These are phyloP conservation scores for Carpinus viminea DNA, from an alignment of 306 rosid species.

Conservation along the genomic window DNA sequence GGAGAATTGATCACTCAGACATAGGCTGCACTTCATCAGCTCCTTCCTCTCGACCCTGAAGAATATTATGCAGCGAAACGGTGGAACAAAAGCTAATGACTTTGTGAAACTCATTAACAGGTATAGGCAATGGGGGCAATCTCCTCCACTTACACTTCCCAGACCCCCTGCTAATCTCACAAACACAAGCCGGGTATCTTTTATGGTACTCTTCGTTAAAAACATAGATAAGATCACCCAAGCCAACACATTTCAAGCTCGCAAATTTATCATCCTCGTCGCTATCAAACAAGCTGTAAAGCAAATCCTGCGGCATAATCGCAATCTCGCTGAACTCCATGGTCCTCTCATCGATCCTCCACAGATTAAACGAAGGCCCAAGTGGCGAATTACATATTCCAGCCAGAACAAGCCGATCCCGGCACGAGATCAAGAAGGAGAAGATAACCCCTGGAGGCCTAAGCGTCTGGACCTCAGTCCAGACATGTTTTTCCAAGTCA, in stretches of 20 bases:
- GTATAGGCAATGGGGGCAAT: conserved; percentile 67
- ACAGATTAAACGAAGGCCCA: conserved; percentile 59
- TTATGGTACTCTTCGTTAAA: conserved; percentile 74
- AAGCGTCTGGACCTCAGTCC: conserved; percentile 72
- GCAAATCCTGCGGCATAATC: conserved; percentile 68
- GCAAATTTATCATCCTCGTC: conserved; percentile 82
- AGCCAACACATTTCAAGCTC: conserved; percentile 80
- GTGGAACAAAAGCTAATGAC: conserved; percentile 75
- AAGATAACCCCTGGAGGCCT: conserved; percentile 69
- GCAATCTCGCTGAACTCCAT: conserved; percentile 68
- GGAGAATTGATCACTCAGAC: conserved; percentile 17
- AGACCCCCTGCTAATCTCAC: conserved; percentile 53
- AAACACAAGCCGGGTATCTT: conserved; percentile 77
- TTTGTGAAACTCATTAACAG: conserved; percentile 71
- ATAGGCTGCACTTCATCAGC: conserved; percentile 26
- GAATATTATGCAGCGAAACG: conserved; percentile 50
- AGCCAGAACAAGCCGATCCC: conserved; percentile 58
- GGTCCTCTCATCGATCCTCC: conserved; percentile 65
- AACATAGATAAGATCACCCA: conserved; percentile 71
- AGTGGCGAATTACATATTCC: conserved; percentile 53
- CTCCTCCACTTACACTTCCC: conserved; percentile 65
- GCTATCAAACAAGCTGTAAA: conserved; percentile 60
- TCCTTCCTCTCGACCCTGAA: conserved; percentile 37
- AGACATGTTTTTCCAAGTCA: conserved; percentile 42
- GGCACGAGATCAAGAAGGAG: conserved; percentile 67